Evolutionary conservation across 2,329 filamentous ascomycete species (phyloP), one percentile per base, ranked within the genome.

Genomic region (Aspergillus caelatus): DNA sequence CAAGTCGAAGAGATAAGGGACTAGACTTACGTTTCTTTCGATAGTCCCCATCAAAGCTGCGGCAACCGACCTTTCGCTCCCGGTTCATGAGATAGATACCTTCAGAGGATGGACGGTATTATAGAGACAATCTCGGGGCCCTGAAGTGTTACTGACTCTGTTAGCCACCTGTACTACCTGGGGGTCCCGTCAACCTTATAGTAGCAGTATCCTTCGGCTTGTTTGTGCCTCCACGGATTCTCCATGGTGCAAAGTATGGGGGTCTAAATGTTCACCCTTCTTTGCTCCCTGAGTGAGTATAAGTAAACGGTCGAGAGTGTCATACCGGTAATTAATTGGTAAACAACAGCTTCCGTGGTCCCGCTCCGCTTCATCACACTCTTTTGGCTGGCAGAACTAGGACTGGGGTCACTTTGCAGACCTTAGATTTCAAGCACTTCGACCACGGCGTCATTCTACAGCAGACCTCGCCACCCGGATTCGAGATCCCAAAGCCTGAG

Each of bases 251-350:
- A 28, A 87, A 86, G 70, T 97, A 96, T 78, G 94, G 94, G 50
- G 95, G 95, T 0, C 80, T 99, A 3, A 99, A 99, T 77, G 85
- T 99, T 2, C 95, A 99, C 73, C 95, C 95, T 1, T 98, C 94
- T 0, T 80, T 97, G 32, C 85, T 99, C 16, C 94, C 94, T 4
- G 90, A 95, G 89, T 92, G 82, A 69, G 82, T 74, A 8, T 7
- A 32, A 50, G 11, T 28, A 4, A 4, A 34, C 32, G 9, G 19
- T 30, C 58, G 21, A 62, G 14, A 3, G 23, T 14, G 23, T 50
- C 9, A 48, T 46, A 7, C 19, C 8, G 21, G 48, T 14, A 16
- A 34, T 39, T 26, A 32, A 8, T 26, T 48, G n/a, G 41, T 16
- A 39, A 50, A 56, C 4, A 26, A 53, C 62, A 92, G 90, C 74